Evolutionary conservation across 2,329 filamentous ascomycete species (phyloP).

Genomic region (Parastagonospora avenae): DNA sequence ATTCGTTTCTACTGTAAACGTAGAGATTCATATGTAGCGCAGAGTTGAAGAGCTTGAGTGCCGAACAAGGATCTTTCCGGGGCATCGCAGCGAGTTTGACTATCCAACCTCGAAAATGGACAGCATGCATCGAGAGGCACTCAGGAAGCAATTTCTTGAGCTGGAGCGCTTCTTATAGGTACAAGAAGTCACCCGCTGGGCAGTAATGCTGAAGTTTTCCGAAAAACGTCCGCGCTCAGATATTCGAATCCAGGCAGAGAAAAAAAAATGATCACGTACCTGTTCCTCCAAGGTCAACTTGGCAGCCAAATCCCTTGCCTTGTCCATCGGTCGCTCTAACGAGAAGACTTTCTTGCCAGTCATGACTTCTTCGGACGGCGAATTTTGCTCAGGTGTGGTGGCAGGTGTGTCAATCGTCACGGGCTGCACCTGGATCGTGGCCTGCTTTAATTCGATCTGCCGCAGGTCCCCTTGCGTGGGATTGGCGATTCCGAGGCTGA

Average conservation of each 20-base stretch:
- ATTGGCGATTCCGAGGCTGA: conserved; percentile 36
- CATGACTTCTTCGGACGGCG: conserved; percentile 34
- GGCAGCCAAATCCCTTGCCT: conserved; percentile 41
- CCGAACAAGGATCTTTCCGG: too few relatives aligned
- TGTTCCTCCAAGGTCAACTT: conserved; percentile 47
- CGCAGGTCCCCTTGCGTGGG: conserved; percentile 29
- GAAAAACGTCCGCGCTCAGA: too few relatives aligned
- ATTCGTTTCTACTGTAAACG: conserved; percentile 5
- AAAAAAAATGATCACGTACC: conserved; percentile 31
- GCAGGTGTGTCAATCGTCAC: conserved; percentile 33
- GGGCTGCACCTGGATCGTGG: conserved; percentile 36
- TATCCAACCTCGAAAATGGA: neutral
- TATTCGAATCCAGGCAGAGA: conserved; percentile 1
- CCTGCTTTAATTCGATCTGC: conserved; percentile 40
- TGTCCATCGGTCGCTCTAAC: conserved; percentile 39
- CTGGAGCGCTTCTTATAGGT: too few relatives aligned
- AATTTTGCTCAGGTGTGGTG: conserved; percentile 32
- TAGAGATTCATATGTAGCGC: conserved; percentile 4
- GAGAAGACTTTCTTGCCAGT: conserved; percentile 41
- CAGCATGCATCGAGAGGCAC: neutral
- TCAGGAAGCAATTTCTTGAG: too few relatives aligned
- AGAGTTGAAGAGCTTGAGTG: too few relatives aligned
- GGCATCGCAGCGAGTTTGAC: conserved; percentile 1
- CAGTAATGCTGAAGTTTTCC: too few relatives aligned
- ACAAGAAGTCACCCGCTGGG: too few relatives aligned